Conservation (phyloP, 495 filamentous ascomycete species). For the Letharia columbiana region DNA sequence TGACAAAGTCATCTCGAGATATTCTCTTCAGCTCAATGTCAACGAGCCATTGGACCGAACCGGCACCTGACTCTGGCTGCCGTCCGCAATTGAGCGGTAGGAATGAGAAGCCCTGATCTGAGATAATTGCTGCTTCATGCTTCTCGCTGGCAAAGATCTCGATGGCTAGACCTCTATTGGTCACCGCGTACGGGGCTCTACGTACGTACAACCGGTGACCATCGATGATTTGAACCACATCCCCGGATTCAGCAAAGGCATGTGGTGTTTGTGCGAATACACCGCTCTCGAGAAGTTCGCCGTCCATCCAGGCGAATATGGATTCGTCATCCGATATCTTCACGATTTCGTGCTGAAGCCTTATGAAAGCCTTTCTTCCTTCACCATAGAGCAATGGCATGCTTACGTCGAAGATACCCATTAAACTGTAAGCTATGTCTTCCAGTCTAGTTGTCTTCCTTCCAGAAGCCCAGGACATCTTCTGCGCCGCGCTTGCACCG, state of each 20-base stretch:
- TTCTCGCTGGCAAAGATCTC: not conserved
- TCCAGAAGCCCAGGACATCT: conserved; percentile 27
- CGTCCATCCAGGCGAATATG: conserved; percentile 22
- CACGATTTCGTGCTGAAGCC: conserved; percentile 27
- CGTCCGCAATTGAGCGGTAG: not conserved
- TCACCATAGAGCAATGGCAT: conserved; percentile 30
- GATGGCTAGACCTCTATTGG: not conserved
- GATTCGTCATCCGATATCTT: conserved; percentile 23
- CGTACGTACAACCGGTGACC: not conserved
- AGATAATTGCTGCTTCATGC: too few species aligned
- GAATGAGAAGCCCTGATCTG: not conserved
- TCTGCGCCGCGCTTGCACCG: conserved; percentile 17
- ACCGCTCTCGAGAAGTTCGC: not conserved
- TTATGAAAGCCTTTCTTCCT: conserved; percentile 24
- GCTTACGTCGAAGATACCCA: conserved; percentile 28
- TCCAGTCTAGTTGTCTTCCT: conserved; percentile 24
- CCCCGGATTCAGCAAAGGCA: not conserved
- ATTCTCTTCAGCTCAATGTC: not conserved
- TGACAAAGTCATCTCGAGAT: not conserved
- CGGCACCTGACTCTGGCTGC: not conserved
- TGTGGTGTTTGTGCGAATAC: not conserved
- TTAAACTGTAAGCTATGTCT: conserved; percentile 28
- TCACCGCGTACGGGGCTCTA: not conserved
- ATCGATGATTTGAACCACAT: not conserved
- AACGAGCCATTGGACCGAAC: not conserved